Base-by-base conservation (phyloP, 2,329 filamentous ascomycete species). In the Verticillium alfalfae region DNA sequence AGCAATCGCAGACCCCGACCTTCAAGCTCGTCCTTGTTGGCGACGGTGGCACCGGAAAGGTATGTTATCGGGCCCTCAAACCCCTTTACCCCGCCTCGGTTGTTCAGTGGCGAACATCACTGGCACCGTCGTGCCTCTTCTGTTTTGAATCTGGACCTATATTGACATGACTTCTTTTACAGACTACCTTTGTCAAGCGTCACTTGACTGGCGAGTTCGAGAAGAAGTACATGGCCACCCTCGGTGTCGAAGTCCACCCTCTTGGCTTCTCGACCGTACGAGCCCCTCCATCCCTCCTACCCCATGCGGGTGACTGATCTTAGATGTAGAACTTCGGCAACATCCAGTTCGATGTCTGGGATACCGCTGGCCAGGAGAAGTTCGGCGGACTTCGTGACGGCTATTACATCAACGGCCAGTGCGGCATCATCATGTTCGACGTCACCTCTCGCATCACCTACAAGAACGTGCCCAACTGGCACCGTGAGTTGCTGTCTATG, bases 391-490 rank as follows among this genome's bases (percentile, higher is more conserved):
- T 99, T 74, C 92, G 94, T 84, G 94, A 99, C 81, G 94, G 94
- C 71, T 99, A 99, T 89, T 99, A 99, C 86, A 99, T 99, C 87
- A 97, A 97, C 84, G 94, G 94, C 75, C 94, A 98, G 84, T 98
- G 94, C 81, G 94, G 95, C 84, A 97, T 99, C 85, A 98, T 99
- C 89, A 99, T 99, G 94, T 99, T 99, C 81, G 94, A 99, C 81
- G 94, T 99, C 70, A 98, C 95, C 67, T 97, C 94, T 71, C 92
- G 95, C 77, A 98, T 99, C 79, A 99, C 95, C 79, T 99, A 99
- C 90, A 99, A 99, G 91, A 99, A 99, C 85, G 95, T 99, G 68
- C 95, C 95, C 83, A 98, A 98, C 91, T 99, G 95, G 95, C 95
- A 99, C 83, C 95, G 95, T 97, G 89, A 78, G 92, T 88, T 64